Evolutionary conservation across 495 filamentous ascomycete genomes (phyloP).

Genomic region (Aspergillus coremiiformis): DNA sequence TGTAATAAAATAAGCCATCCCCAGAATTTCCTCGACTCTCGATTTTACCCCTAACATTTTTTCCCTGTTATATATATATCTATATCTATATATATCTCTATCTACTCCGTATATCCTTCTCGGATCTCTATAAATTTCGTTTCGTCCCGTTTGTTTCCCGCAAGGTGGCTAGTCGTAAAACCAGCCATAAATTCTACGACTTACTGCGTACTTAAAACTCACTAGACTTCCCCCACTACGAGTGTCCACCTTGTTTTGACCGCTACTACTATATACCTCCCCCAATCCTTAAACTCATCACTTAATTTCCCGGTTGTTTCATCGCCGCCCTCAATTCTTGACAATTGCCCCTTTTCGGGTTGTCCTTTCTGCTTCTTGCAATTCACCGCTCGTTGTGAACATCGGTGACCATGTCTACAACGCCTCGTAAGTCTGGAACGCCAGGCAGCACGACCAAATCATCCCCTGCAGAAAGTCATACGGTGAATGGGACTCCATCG

Average conservation of each 20-base stretch:
- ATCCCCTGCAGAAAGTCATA: slow-evolving; percentile 28
- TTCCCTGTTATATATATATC: background rate
- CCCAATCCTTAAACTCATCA: slow-evolving; percentile 20
- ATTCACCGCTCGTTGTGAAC: slow-evolving; percentile 6
- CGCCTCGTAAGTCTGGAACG: slow-evolving; percentile 38
- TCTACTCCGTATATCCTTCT: too few relatives aligned
- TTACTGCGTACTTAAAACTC: slow-evolving; percentile 3
- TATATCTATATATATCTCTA: background rate
- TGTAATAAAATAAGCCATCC: background rate
- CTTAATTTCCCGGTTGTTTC: slow-evolving; percentile 25
- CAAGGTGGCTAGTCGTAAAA: slow-evolving; percentile 5
- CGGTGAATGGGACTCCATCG: slow-evolving; percentile 32
- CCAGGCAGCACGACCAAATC: slow-evolving; percentile 35
- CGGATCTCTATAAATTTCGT: background rate
- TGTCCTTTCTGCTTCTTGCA: slow-evolving; percentile 8
- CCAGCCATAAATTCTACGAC: slow-evolving; percentile 4
- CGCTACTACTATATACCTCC: slow-evolving; percentile 23
- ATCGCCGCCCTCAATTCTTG: slow-evolving; percentile 6
- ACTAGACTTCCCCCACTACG: slow-evolving; percentile 12
- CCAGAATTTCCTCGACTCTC: background rate
- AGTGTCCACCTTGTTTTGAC: slow-evolving; percentile 26
- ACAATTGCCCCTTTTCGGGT: slow-evolving; percentile 7
- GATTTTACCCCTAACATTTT: slow-evolving; percentile 1
- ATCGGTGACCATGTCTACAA: slow-evolving; percentile 35
- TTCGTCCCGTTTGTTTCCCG: background rate